phyloP scores from a whole-genome alignment of 2,329 filamentous ascomycete genomes.

The Peltaster fructicola region DNA sequence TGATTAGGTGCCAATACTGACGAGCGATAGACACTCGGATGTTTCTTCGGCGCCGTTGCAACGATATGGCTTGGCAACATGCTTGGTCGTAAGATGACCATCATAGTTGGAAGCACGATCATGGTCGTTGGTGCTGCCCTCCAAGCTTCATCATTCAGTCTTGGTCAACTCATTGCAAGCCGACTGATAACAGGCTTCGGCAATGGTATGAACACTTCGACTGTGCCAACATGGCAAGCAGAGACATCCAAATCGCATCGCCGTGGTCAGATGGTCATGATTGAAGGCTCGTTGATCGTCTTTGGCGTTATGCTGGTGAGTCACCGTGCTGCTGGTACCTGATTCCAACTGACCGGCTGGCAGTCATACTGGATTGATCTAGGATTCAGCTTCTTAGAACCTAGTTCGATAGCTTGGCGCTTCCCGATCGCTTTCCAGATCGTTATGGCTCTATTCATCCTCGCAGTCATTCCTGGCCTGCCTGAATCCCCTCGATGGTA shows the following conservation, averaged over 20 bases:
- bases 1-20: neutral
- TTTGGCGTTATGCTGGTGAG: slow-evolving; percentile 2
- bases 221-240: slow-evolving; percentile 34
- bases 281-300: slow-evolving; percentile 32
- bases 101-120: slow-evolving; percentile 31
- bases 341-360: too few relatives aligned
- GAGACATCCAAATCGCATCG: slow-evolving; percentile 34
- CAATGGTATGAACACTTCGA: slow-evolving; percentile 35
- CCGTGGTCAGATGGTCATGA: slow-evolving; percentile 35
- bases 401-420: slow-evolving; percentile 30
- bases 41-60: slow-evolving; percentile 31
- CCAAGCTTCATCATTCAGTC: slow-evolving; percentile 28
- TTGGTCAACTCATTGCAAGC: slow-evolving; percentile 31
- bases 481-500: slow-evolving; percentile 41
- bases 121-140: slow-evolving; percentile 33
- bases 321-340: slow-evolving; percentile 26
- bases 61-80: slow-evolving; percentile 33
- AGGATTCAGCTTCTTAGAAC: slow-evolving; percentile 25
- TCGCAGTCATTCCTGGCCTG: slow-evolving; percentile 29
- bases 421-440: slow-evolving; percentile 32
- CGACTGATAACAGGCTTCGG: slow-evolving; percentile 35
- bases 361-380: slow-evolving; percentile 33
- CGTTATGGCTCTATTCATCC: slow-evolving; percentile 35
- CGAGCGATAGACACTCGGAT: slow-evolving; percentile 23
- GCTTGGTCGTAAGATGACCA: slow-evolving; percentile 33